Base-by-base conservation (phyloP, 2,329 filamentous ascomycete genomes). In the Ophiocordyceps polyrhachis-furcata region DNA sequence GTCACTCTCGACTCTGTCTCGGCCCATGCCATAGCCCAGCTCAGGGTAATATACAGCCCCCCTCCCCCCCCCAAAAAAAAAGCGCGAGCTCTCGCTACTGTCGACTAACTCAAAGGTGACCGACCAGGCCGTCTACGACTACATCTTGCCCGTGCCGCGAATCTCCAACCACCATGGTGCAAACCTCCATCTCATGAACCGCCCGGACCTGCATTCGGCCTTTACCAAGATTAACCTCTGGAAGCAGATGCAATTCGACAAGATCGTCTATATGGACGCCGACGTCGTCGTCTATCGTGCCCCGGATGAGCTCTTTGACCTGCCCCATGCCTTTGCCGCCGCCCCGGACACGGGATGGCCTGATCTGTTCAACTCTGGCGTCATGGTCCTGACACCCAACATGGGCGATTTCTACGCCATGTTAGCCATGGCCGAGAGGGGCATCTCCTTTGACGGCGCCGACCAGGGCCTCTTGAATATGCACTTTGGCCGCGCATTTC, bases 321-420 rank as follows among this genome's bases (percentile, higher is more conserved):
- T 79, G 21, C 56, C 66, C 5, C 64, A 75, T 42, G 57, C 69
- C 45, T 80, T 81, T 57, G 73, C 76, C 38, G 78, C 91, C 2
- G 87, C 84, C 12, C 88, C 91, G 29, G 91, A 98, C 62, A 87
- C 96, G 55, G 91, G 91, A 53, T 98, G 91, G 91, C 91, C 91
- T 31, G 91, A 98, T 64, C 75, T 88, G 49, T 96, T 96, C 76
- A 98, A 98, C 64, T 87, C 83, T n/a, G 91, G 91, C 56, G 78
- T 98, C 53, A 93, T 98, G 86, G 86, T 87, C 32, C 64, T 98
- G 48, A 81, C 73, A 15, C 91, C 91, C 31, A 82, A 89, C 62
- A 69, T 88, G 73, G 82, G 81, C 46, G 88, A 93, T 52, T 96
- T 88, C 63, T 81, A 86, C 63, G 83, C 85, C 40, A 71, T 98